Base-by-base conservation (phyloP, 352 stramenopile genomes). In the Globisporangium nagaii region DNA sequence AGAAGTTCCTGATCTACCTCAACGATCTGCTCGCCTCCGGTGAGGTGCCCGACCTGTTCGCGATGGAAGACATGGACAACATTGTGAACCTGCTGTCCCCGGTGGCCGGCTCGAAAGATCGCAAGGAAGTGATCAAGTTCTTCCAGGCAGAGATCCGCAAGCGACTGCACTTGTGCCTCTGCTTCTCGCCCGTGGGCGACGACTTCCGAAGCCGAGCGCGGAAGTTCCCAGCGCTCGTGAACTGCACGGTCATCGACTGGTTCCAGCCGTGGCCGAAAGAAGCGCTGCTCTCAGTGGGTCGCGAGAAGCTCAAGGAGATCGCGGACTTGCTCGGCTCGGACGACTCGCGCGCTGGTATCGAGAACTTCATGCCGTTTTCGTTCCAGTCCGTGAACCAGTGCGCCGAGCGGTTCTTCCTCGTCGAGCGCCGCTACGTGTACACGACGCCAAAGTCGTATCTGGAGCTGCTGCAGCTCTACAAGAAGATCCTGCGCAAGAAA, bases 361-460 rank as follows among this genome's bases (percentile, higher is more conserved):
- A 98, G 56, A 94, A 85, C 45, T 98, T 98, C 55, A 96, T 98
- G 84, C 93, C 93, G 15, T 97, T 96, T 60, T 98, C 93, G 24
- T 98, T 98, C 56, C 75, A 93, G 56, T 92, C 83, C 2, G 93
- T 98, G 40, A 98, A 98, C 68, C 70, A 91, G 35, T 92, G 88
- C 34, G 87, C 93, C 13, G 76, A 96, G 48, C 66, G 88, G 0
- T 98, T 98, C 71, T 89, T 86, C 50, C 62, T 90, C 39, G 72
- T 95, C 10, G 95, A 98, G 58, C 79, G 91, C 12, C 84, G 94
- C 4, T 79, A 96, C 30, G 93, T 98, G 50, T 98, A 98, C 72
- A 98, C 91, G 19, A 98, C 93, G 2, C 93, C 93, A 3, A 98
- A 98, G 68, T 97, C 88, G n/a, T 98, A 97, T 60, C 54, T 98